These are phyloP conservation scores for Cladosporium sp. DNA, from an alignment of 2,329 filamentous ascomycete species.

Conservation along the genomic window DNA sequence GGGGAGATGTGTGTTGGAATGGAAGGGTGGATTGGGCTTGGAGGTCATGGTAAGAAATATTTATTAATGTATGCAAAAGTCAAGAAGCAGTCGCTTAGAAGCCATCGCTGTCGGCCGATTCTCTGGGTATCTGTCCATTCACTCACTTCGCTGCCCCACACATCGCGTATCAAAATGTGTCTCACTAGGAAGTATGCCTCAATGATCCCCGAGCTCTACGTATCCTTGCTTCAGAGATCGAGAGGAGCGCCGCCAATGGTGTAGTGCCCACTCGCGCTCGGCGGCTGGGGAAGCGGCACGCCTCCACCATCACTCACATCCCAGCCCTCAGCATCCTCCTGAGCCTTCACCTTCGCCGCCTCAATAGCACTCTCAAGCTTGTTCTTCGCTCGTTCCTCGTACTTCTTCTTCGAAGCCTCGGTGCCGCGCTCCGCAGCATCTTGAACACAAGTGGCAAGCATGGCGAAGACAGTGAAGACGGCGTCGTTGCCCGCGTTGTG, in stretches of 20 bases:
- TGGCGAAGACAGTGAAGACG: conserved; percentile 48
- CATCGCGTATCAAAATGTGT: too few relatives aligned
- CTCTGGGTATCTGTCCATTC: too few relatives aligned
- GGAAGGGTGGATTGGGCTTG: neutral
- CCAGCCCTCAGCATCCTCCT: conserved; percentile 42
- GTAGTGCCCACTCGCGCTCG: conserved; percentile 21
- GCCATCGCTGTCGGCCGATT: too few relatives aligned
- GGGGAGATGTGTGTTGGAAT: too few relatives aligned
- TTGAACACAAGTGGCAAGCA: conserved; percentile 63
- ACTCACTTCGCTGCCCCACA: too few relatives aligned
- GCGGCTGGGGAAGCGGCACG: conserved; percentile 16
- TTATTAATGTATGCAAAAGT: too few relatives aligned
- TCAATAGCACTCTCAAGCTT: conserved; percentile 31
- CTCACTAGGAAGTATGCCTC: too few relatives aligned
- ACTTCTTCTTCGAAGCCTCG: conserved; percentile 29
- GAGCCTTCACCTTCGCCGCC: conserved; percentile 41
- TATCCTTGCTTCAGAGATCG: conserved; percentile 30
- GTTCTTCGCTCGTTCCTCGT: conserved; percentile 29
- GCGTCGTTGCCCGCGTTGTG: conserved; percentile 44
- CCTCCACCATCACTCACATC: conserved; percentile 40
- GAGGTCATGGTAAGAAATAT: neutral
- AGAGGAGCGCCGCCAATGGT: conserved; percentile 28
- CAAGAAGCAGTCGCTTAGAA: too few relatives aligned
- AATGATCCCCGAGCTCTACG: too few relatives aligned
- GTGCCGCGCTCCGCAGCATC: conserved; percentile 37